Evolutionary conservation across 2,329 filamentous ascomycete genomes (phyloP), one percentile per base, ranked within the genome.

Genomic region (Aspergillaceae sp.): DNA sequence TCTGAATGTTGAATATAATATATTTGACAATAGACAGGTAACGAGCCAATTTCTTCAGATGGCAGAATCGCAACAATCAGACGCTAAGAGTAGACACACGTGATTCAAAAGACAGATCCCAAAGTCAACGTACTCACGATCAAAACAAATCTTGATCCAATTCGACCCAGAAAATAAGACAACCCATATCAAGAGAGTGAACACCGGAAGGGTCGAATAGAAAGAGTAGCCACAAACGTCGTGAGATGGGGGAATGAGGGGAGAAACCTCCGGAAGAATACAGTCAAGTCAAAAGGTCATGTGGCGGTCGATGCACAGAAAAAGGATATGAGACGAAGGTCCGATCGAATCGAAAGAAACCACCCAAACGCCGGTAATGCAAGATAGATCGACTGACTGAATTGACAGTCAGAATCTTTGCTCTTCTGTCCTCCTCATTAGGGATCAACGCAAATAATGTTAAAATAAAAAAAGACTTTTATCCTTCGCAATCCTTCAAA

Each of bases 401-500:
- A 38, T 53, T 49, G 48, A 54, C 43, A 54, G 48, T 42, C 48
- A 51, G 43, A 47, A 56, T 47, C 42, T 29, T 45, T 45, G 19
- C 40, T n/a, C 32, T 45, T 40, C 43, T 7, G 5, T 28, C 11
- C 7, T 7, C 30, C 36, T 38, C 19, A 38, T 26, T 38, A 10
- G 6, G 19, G 27, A 38, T 19, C 36, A 28, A 51, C 44, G 38
- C 47, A 50, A 41, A 6, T 19, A 19, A 19, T 19, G 19, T 19
- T 1, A 19, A 19, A 19, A 19, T 19, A 19, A 19, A 19, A 19
- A 19, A 19, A 19, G 19, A 19, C 19, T 19, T 19, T 19, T 19
- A 19, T 26, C 27, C 7, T 38, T 29, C 44, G 48, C 42, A 50
- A 41, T 49, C 54, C 51, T 44, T 80, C 70, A 97, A 75, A 97